phyloP scores from a whole-genome alignment of 192 early-diverging fungal genomes.

The Dissophora globulifera region DNA sequence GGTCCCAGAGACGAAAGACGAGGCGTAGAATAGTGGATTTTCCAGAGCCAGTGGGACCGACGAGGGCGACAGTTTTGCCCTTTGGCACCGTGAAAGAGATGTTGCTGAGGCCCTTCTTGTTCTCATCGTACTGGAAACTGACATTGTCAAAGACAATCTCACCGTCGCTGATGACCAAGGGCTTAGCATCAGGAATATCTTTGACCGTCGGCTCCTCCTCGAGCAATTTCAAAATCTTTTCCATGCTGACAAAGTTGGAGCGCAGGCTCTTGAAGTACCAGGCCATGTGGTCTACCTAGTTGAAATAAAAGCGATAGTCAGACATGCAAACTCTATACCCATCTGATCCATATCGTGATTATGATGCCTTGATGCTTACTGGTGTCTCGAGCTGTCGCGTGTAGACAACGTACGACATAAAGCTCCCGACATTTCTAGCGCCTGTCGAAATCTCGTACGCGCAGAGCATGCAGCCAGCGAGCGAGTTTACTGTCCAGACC shows the following conservation, averaged over 20 bases:
- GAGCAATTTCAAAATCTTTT: conserved; percentile 66
- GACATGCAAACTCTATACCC: too few relatives aligned
- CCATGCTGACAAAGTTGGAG: conserved; percentile 82
- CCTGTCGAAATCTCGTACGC: conserved; percentile 75
- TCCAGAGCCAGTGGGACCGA: conserved; percentile 67
- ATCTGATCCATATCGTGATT: too few relatives aligned
- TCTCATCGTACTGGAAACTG: conserved; percentile 69
- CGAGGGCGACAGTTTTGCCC: conserved; percentile 70
- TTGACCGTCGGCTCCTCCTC: conserved; percentile 58
- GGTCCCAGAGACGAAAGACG: conserved; percentile 73
- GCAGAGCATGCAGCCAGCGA: conserved; percentile 74
- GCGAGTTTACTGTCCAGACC: conserved; percentile 74
- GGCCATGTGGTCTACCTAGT: conserved; percentile 10
- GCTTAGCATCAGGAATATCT: conserved; percentile 61
- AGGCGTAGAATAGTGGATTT: conserved; percentile 57
- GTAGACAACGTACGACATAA: conserved; percentile 82
- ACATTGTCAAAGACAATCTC: conserved; percentile 72
- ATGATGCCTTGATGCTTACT: conserved; percentile 69
- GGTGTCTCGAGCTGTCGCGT: conserved; percentile 82
- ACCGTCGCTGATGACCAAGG: conserved; percentile 53
- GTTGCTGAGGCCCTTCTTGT: conserved; percentile 57
- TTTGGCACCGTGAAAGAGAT: conserved; percentile 65
- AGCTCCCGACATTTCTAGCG: conserved; percentile 77
- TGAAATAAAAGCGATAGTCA: not conserved
- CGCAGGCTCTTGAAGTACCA: conserved; percentile 43